phyloP scores from a whole-genome alignment of 2,329 filamentous ascomycete species.

The Thielaviopsis euricoi region DNA sequence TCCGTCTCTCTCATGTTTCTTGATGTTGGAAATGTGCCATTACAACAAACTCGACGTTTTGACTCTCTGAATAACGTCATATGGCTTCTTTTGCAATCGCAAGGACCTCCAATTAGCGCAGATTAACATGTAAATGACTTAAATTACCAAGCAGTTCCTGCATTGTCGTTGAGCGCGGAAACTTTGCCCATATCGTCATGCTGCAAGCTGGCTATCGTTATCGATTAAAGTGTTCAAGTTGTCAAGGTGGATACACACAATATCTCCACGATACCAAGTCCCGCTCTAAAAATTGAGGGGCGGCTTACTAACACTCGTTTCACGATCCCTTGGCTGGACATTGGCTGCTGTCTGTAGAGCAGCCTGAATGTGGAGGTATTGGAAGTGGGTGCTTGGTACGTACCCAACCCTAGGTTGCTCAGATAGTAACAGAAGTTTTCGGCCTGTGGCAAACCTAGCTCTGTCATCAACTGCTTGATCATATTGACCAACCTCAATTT shows the following conservation, averaged over 20 bases:
- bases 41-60: background rate
- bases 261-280: background rate
- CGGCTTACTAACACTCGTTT: background rate
- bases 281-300: background rate
- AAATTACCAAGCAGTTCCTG: background rate
- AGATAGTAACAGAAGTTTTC: slow-evolving; percentile 11
- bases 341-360: slow-evolving; percentile 3
- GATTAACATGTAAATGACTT: background rate
- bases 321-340: background rate
- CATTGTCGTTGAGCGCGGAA: background rate
- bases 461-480: slow-evolving; percentile 2
- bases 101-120: background rate
- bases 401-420: slow-evolving; percentile 11
- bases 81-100: background rate
- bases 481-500: background rate
- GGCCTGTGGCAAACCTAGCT: slow-evolving; percentile 11
- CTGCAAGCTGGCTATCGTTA: background rate
- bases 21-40: background rate
- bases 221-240: background rate
- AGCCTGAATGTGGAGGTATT: slow-evolving; percentile 11
- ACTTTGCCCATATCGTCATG: background rate
- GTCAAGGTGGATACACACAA: background rate
- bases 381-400: background rate
- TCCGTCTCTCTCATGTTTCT: background rate
- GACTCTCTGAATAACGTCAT: background rate